Percentiles rank a stretch among this genome's conserved stretches.
Conservation (phyloP, 1,139 yeast genomes). For the Schwanniomyces etchellsii region DNA sequence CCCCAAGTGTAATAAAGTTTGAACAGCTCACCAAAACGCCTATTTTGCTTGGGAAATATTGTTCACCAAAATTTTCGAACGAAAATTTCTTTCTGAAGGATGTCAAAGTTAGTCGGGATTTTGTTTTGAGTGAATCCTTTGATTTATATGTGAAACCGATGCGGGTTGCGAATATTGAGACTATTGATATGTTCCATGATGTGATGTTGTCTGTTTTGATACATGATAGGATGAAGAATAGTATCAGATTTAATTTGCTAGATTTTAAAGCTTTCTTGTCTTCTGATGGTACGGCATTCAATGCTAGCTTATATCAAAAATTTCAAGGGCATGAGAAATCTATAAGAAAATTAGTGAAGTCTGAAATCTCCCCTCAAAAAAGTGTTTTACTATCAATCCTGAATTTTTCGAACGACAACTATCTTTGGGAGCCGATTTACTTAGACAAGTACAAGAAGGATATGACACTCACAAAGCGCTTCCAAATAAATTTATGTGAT, state of each 20-base stretch:
- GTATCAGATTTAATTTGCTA: conserved; percentile 25
- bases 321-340: conserved; percentile 86
- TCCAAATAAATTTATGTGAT: conserved; percentile 21
- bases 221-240: conserved; percentile 36
- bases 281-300: conserved; percentile 7
- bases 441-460: conserved; percentile 11
- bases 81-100: not conserved
- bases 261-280: conserved; percentile 10
- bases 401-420: conserved; percentile 49
- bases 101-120: conserved; percentile 3
- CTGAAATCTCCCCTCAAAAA: conserved; percentile 28
- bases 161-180: not conserved
- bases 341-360: conserved; percentile 58
- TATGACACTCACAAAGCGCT: conserved; percentile 32
- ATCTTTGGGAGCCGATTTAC: conserved; percentile 56
- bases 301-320: conserved; percentile 31
- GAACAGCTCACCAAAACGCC: conserved; percentile 6
- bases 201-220: conserved; percentile 20
- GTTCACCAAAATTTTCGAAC: not conserved
- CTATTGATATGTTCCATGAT: conserved; percentile 16
- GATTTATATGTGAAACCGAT: not conserved
- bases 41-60: not conserved
- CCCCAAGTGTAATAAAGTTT: conserved; percentile 34
- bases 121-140: conserved; percentile 18
- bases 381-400: conserved; percentile 33